phyloP scores from a whole-genome alignment of 202 grass and related monocot genomes.

The Saccharum hybrid region DNA sequence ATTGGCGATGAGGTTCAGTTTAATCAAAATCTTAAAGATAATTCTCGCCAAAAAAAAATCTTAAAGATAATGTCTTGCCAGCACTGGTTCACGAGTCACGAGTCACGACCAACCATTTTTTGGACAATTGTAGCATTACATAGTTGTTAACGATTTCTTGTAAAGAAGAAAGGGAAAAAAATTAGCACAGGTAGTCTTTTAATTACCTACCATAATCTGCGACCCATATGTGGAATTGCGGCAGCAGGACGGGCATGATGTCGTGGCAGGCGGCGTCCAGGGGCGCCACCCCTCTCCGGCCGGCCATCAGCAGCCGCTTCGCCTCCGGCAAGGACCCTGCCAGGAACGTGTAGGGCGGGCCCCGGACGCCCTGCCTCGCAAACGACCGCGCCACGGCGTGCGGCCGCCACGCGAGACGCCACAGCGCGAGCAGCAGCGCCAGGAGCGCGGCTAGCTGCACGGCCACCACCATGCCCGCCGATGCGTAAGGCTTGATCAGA shows the following conservation, averaged over 20 bases:
- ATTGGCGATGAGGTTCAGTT: not conserved
- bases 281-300: not conserved
- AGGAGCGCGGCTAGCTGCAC: constrained; percentile 3
- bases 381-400: constrained; percentile 37
- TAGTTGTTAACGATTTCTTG: too few relatives aligned
- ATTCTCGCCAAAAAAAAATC: not conserved
- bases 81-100: not conserved
- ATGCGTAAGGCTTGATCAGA: not conserved
- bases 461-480: not conserved
- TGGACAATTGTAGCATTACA: too few relatives aligned
- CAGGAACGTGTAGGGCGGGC: constrained; percentile 46
- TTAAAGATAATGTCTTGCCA: not conserved
- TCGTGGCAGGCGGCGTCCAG: constrained; percentile 49
- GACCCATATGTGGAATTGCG: constrained; percentile 47
- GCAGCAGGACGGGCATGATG: constrained; percentile 42
- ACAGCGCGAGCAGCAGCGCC: constrained; percentile 12
- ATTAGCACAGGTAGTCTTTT: not conserved
- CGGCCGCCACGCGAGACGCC: constrained; percentile 46
- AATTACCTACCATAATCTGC: constrained; percentile 43
- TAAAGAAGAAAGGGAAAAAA: too few relatives aligned
- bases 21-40: not conserved
- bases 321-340: constrained; percentile 49
- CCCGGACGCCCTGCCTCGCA: constrained; percentile 45
- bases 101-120: not conserved
- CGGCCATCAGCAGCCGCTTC: constrained; percentile 24